phyloP scores from a whole-genome alignment of 2,329 filamentous ascomycete species.

The Cercospora sojina region DNA sequence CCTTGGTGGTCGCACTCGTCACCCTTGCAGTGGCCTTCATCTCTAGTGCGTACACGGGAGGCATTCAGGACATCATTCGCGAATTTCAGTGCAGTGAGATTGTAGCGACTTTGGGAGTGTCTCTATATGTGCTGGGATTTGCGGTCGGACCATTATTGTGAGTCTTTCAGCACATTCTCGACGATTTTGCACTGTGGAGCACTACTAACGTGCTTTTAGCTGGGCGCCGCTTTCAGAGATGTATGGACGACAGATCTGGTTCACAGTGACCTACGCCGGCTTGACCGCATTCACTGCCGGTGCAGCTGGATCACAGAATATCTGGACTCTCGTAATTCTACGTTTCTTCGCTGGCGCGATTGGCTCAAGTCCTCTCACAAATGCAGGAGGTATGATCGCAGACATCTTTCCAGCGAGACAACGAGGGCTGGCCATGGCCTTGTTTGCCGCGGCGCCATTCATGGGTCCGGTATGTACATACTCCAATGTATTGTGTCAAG shows the following conservation, averaged over 20 bases:
- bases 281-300: slow-evolving; percentile 45
- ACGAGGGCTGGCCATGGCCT: slow-evolving; percentile 55
- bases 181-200: neutral
- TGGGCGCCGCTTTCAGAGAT: slow-evolving; percentile 65
- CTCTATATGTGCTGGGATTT: slow-evolving; percentile 64
- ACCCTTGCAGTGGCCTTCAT: slow-evolving; percentile 69
- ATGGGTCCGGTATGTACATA: slow-evolving; percentile 48
- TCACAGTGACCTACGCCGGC: slow-evolving; percentile 39
- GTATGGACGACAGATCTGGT: slow-evolving; percentile 49
- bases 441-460: slow-evolving; percentile 68
- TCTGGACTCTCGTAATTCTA: slow-evolving; percentile 46
- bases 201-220: neutral
- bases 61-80: slow-evolving; percentile 53
- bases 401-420: slow-evolving; percentile 47
- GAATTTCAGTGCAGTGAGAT: slow-evolving; percentile 56
- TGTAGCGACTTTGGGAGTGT: slow-evolving; percentile 61
- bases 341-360: slow-evolving; percentile 49
- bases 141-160: slow-evolving; percentile 49
- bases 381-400: slow-evolving; percentile 49
- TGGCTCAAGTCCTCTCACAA: slow-evolving; percentile 46
- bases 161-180: neutral
- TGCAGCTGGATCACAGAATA: slow-evolving; percentile 47
- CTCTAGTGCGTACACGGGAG: slow-evolving; percentile 66
- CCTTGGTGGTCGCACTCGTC: slow-evolving; percentile 61
- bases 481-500: neutral